Evolutionary conservation across 352 stramenopile genomes (phyloP), one percentile per base, ranked within the genome.

Genomic region (Plasmopara halstedii): DNA sequence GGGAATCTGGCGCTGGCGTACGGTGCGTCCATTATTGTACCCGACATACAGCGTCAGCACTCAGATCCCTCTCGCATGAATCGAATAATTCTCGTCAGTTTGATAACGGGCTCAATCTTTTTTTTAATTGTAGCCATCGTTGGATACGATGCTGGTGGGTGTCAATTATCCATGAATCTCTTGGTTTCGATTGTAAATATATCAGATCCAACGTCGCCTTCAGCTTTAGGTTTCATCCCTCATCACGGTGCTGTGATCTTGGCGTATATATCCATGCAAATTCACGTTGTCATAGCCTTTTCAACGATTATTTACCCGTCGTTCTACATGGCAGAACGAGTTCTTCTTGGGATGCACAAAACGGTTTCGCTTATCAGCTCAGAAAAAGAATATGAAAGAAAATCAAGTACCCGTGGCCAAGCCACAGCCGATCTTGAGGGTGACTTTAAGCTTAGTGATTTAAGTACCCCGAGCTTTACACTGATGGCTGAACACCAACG

Each of bases 211-310:
- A n/a, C n/a, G n/a, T n/a, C n/a, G n/a, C n/a, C n/a, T n/a, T 62
- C 64, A 0, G 62, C 62, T 4, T 50, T 83, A 8, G 52, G 75
- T 42, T 53, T 83, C 40, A 45, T 65, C 15, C 56, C 72, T 2
- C 63, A 70, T 46, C 58, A 69, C 18, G 72, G 69, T 51, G 58
- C 56, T 45, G 66, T 80, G 43, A 66, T 79, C 42, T 48, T 79
- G 10, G 72, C 64, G 7, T 83, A 71, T 41, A 53, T 73, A 50
- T 80, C 74, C 59, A 83, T 83, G 70, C 70, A 80, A 51, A 39
- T 83, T 39, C 70, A 83, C 51, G 73, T 83, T 49, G 74, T 66
- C 35, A 80, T 83, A 45, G 70, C 68, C 2, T 70, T 80, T 50
- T 71, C 65, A 17, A 65, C 80, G 18, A 79, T 83, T 46, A 36